Evolutionary conservation across 768 basidiomycete species (phyloP).

Genomic region (Fomitopsis pulvina): DNA sequence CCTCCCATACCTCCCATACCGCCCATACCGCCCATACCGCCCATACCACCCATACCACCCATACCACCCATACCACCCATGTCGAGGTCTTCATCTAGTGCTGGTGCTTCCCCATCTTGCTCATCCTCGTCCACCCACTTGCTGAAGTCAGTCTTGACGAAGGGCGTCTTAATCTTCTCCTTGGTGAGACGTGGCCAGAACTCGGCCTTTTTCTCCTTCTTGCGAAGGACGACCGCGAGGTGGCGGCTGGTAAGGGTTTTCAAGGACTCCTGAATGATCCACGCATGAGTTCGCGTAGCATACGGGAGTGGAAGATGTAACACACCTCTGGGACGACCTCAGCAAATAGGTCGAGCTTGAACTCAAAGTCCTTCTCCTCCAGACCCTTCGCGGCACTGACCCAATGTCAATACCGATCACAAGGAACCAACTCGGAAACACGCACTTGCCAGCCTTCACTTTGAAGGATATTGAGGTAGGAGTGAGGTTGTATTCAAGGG

Average conservation of each 20-base stretch:
- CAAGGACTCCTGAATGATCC: slow-evolving; percentile 42
- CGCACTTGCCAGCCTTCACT: slow-evolving; percentile 60
- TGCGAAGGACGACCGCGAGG: slow-evolving; percentile 64
- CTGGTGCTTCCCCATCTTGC: slow-evolving; percentile 56
- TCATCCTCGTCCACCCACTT: slow-evolving; percentile 99
- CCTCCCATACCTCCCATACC: slow-evolving; percentile 34
- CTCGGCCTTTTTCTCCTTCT: slow-evolving; percentile 68
- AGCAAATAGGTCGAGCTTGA: slow-evolving; percentile 68
- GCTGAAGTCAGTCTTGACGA: slow-evolving; percentile 90
- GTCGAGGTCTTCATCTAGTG: slow-evolving; percentile 39
- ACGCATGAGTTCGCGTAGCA: background rate
- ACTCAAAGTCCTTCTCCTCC: slow-evolving; percentile 61
- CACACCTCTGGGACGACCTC: slow-evolving; percentile 74
- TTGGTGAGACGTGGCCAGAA: slow-evolving; percentile 94
- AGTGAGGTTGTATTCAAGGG: slow-evolving; percentile 56
- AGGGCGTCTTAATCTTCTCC: slow-evolving; percentile 72
- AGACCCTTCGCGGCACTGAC: slow-evolving; percentile 32
- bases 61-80: slow-evolving; percentile 33
- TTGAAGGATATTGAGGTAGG: slow-evolving; percentile 55
- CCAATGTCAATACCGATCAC: background rate
- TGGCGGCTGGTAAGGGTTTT: slow-evolving; percentile 62
- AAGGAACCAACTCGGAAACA: slow-evolving; percentile 5
- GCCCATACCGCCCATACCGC: slow-evolving; percentile 33
- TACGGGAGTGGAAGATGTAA: slow-evolving; percentile 1
- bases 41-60: slow-evolving; percentile 33